Conservation (phyloP, 306 rosid species). For the Lathyrus tuberosus region DNA sequence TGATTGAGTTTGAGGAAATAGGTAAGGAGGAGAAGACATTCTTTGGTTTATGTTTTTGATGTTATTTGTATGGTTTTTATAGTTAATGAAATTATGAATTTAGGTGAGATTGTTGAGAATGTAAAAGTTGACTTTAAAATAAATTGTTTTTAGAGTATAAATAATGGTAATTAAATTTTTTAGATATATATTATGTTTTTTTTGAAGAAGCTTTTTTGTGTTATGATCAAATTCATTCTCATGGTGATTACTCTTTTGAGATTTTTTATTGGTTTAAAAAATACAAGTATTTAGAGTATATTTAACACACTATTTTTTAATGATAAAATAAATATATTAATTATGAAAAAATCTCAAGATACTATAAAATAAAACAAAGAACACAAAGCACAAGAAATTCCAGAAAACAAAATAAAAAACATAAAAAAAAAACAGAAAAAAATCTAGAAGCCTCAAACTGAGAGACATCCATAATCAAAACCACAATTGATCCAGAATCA, state of each 20-base stretch:
- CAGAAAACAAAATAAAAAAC: too few species aligned
- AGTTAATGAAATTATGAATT: background rate
- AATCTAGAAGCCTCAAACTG: too few species aligned
- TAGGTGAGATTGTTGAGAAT: background rate
- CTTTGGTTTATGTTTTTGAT: background rate
- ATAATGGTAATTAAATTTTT: background rate
- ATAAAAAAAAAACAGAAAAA: too few species aligned
- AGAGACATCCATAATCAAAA: too few species aligned
- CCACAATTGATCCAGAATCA: too few species aligned
- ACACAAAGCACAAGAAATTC: too few species aligned
- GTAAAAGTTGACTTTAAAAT: background rate
- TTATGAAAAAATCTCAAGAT: too few species aligned
- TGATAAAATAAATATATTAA: too few species aligned
- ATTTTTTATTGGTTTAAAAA: background rate
- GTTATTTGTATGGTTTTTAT: background rate
- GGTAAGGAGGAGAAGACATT: constrained; percentile 51
- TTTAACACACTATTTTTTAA: too few species aligned
- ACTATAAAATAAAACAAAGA: too few species aligned
- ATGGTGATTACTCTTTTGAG: background rate
- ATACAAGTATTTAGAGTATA: background rate
- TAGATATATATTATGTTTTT: background rate
- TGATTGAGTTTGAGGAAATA: constrained; percentile 68
- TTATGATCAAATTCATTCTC: too few species aligned
- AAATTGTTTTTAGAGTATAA: background rate
- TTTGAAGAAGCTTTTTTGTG: background rate